A percentile compares a stretch with the other conserved stretches of the same genome.
These are phyloP conservation scores for Termitomyces sp. DNA, from an alignment of 768 basidiomycete genomes.

Conservation along the genomic window DNA sequence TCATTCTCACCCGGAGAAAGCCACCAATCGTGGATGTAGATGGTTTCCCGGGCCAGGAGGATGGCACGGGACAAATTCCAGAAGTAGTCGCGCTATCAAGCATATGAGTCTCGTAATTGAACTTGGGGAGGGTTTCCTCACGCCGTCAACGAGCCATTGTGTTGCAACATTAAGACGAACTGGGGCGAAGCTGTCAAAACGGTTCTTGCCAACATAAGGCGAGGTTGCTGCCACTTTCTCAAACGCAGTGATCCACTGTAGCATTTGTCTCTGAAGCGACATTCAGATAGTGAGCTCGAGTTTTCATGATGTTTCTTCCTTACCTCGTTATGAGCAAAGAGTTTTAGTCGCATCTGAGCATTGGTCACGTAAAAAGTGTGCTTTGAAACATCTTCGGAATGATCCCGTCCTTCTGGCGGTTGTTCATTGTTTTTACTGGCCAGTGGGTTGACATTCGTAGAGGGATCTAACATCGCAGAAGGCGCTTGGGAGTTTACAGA, in stretches of 20 bases:
- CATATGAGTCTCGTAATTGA: conserved; percentile 1
- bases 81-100: conserved; percentile 87
- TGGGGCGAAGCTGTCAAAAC: conserved; percentile 95
- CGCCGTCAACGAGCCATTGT: conserved; percentile 98
- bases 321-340: conserved; percentile 86
- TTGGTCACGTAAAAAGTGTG: conserved; percentile 95
- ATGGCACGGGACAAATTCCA: conserved; percentile 96
- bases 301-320: conserved; percentile 7
- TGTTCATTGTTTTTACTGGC: conserved; percentile 17
- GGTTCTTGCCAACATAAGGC: conserved; percentile 74
- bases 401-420: conserved; percentile 17
- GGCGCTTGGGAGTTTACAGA: conserved; percentile 37
- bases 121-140: conserved; percentile 33
- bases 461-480: conserved; percentile 74
- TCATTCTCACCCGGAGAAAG: conserved; percentile 69
- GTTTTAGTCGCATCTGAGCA: conserved; percentile 83
- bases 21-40: conserved; percentile 99
- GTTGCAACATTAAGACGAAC: conserved; percentile 90
- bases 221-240: conserved; percentile 75
- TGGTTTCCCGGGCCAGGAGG: conserved; percentile 78
- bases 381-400: conserved; percentile 60
- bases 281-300: conserved; percentile 1
- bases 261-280: conserved; percentile 76
- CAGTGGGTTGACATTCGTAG: conserved; percentile 67
- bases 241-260: conserved; percentile 93